Conservation (phyloP, 805 yeast species). For the Cyberlindnera suaveolens region DNA sequence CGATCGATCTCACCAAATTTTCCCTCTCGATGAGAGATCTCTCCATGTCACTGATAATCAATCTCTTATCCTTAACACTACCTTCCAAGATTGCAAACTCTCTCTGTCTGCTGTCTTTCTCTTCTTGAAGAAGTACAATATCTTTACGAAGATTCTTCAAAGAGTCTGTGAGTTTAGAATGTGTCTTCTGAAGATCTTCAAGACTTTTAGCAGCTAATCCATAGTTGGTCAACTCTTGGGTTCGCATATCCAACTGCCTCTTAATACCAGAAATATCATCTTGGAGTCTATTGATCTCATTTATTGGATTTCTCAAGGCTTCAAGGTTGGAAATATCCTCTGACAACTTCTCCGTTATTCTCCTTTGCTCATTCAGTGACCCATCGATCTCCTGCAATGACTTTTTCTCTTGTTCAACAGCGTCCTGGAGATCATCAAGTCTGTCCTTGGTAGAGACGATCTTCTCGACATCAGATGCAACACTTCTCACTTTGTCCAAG, state of each 20-base stretch:
- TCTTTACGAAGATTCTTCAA: slow-evolving; percentile 35
- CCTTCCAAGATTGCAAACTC: slow-evolving; percentile 42
- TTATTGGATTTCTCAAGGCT: slow-evolving; percentile 22
- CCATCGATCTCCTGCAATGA: too few species aligned
- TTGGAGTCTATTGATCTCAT: slow-evolving; percentile 30
- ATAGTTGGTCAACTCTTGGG: slow-evolving; percentile 31
- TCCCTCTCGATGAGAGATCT: slow-evolving; percentile 41
- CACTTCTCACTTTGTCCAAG: slow-evolving; percentile 22
- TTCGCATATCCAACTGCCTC: slow-evolving; percentile 24
- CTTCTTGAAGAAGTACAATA: slow-evolving; percentile 29
- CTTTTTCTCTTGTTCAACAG: background rate
- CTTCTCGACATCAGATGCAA: slow-evolving; percentile 24
- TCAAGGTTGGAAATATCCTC: slow-evolving; percentile 6
- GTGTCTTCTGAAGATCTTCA: slow-evolving; percentile 41
- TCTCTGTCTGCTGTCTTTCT: slow-evolving; percentile 38
- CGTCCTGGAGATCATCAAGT: slow-evolving; percentile 2
- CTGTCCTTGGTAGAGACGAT: slow-evolving; percentile 9
- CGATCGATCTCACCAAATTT: slow-evolving; percentile 32
- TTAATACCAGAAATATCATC: slow-evolving; percentile 26
- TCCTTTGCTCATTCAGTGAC: background rate
- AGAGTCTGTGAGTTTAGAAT: slow-evolving; percentile 31
- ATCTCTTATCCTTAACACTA: slow-evolving; percentile 44
- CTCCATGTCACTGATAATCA: slow-evolving; percentile 48
- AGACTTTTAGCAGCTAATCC: slow-evolving; percentile 33
- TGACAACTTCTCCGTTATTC: background rate